phyloP scores from a whole-genome alignment of 441 rosid species.

The Metrosideros polymorpha region DNA sequence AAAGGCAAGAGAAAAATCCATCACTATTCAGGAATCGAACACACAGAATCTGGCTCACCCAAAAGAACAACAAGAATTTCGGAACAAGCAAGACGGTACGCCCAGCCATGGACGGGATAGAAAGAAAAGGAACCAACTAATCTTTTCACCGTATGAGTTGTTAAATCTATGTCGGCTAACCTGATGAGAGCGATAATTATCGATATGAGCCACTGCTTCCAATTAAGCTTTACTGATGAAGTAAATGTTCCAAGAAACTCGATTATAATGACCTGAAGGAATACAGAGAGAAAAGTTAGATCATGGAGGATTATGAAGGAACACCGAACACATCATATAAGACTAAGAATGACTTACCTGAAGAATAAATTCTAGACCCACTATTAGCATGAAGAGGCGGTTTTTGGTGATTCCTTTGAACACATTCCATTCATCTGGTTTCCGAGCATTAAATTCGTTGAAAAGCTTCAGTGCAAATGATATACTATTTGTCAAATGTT shows the following conservation, averaged over 20 bases:
- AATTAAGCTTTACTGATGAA: constrained; percentile 51
- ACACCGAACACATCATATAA: background rate
- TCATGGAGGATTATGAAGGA: background rate
- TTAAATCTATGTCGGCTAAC: constrained; percentile 14
- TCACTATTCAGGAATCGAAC: background rate
- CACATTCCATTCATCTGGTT: constrained; percentile 80
- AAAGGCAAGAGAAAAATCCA: background rate
- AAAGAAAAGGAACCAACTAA: background rate
- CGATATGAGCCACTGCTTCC: constrained; percentile 75
- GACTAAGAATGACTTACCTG: constrained; percentile 40
- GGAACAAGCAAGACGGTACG: background rate
- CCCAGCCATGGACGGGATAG: background rate
- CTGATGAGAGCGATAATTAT: constrained; percentile 49
- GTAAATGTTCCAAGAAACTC: constrained; percentile 86
- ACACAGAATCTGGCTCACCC: background rate
- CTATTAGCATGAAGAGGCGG: constrained; percentile 66
- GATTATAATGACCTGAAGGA: constrained; percentile 33
- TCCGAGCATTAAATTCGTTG: constrained; percentile 92
- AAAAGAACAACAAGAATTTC: too few relatives aligned
- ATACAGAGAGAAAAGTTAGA: background rate
- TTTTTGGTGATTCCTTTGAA: constrained; percentile 69
- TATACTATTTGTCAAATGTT: background rate
- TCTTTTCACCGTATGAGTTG: background rate
- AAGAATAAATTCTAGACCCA: constrained; percentile 51
- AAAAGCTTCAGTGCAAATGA: constrained; percentile 49